A percentile compares a stretch with the other conserved stretches of the same genome.
Evolutionary conservation across 176 grass and related monocot species (phyloP).

Genomic region (Bromus sterilis): DNA sequence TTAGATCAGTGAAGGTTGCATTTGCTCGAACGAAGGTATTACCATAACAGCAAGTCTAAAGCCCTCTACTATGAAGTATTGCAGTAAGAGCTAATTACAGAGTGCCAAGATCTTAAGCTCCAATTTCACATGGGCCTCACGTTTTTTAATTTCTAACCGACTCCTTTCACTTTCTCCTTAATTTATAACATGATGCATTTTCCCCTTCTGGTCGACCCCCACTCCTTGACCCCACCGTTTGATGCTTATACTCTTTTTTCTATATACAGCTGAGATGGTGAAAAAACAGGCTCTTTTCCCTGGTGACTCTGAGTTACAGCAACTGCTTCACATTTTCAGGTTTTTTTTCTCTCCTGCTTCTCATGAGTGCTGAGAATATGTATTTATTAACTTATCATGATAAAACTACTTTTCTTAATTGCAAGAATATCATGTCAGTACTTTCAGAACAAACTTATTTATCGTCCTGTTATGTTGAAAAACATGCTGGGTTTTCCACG

Average conservation of each 20-base stretch:
- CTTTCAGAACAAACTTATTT: not conserved
- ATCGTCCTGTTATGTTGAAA: not conserved
- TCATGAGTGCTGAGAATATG: not conserved
- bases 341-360: not conserved
- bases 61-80: not conserved
- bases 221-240: not conserved
- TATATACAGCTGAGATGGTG: constrained; percentile 83
- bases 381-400: not conserved
- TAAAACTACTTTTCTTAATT: not conserved
- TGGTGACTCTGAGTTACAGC: constrained; percentile 91
- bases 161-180: not conserved
- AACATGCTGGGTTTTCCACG: not conserved
- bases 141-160: not conserved
- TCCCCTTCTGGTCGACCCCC: not conserved
- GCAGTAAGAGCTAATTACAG: not conserved
- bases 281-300: constrained; percentile 84
- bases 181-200: not conserved
- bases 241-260: not conserved
- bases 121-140: not conserved
- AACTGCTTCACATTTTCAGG: constrained; percentile 98
- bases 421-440: not conserved
- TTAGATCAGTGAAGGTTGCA: not conserved
- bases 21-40: not conserved
- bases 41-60: not conserved
- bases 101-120: not conserved